Evolutionary conservation across 306 rosid species (phyloP).

Genomic region (Medicago truncatula): MtrunA17r5.0-ANR NC_053048.1:38461501-38462000

Average conservation of each 20-base stretch:
- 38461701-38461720: conserved; percentile 9
- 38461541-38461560: conserved; percentile 15
- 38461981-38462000: no score
- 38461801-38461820: neutral
- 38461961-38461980: no score
- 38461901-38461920: neutral
- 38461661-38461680: neutral
- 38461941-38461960: neutral
- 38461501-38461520: conserved; percentile 19
- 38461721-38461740: conserved; percentile 16
- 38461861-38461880: conserved; percentile 18
- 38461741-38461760: neutral
- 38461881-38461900: conserved; percentile 14
- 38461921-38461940: neutral
- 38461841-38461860: conserved; percentile 16
- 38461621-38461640: conserved; percentile 8
- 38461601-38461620: neutral
- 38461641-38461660: neutral
- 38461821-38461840: conserved; percentile 11
- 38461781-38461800: conserved; percentile 30
- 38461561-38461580: conserved; percentile 23
- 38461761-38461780: conserved; percentile 19
- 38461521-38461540: neutral
- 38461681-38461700: neutral
- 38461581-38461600: neutral